Evolutionary conservation across 768 basidiomycete species (phyloP), one percentile per base, ranked within the genome.

Genomic region (Agaricus sinodeliciosus): DNA sequence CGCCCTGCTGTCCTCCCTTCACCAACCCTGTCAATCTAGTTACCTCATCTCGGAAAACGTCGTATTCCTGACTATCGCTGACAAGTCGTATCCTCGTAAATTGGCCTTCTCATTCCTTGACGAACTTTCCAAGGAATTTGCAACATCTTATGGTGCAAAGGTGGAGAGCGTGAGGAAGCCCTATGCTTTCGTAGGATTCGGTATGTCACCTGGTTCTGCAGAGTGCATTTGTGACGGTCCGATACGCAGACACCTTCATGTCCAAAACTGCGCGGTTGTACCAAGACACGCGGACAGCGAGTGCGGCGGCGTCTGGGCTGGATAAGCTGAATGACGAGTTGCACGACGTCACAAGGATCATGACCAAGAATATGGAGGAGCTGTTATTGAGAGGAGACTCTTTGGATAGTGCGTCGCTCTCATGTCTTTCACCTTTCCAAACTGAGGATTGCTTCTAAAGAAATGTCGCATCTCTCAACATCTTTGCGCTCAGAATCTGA

Each of bases 281-380:
- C 69, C 84, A 84, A 59, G 96, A 99, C 67, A 92, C 94, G 43
- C 81, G 94, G 59, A 90, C 91, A 44, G 88, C 88, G 18, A 82
- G 68, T 55, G 84, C 87, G 18, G 77, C 85, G 18, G 78, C 75
- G 51, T 85, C 83, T 11, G 79, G 80, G 49, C 67, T 99, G 51
- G 92, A 94, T 67, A 87, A 78, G 68, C 75, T 99, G 43, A 98
- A 98, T 63, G 94, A 93, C 62, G 95, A 99, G 59, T 74, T 99
- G 35, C 93, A 96, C 65, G 96, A 99, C 63, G 96, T 99, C 55
- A 97, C 96, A 45, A 77, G 92, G 58, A 98, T 99, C 69, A 98
- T 99, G 96, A 98, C 96, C 8, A 98, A 99, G 75, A 98, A 99
- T 64, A 99, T 99, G 95, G 96, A 99, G 69, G 96, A 99, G 69